Conservation (phyloP, 225 moss, liverwort and hornwort genomes). For the Ulota crispa region DNA sequence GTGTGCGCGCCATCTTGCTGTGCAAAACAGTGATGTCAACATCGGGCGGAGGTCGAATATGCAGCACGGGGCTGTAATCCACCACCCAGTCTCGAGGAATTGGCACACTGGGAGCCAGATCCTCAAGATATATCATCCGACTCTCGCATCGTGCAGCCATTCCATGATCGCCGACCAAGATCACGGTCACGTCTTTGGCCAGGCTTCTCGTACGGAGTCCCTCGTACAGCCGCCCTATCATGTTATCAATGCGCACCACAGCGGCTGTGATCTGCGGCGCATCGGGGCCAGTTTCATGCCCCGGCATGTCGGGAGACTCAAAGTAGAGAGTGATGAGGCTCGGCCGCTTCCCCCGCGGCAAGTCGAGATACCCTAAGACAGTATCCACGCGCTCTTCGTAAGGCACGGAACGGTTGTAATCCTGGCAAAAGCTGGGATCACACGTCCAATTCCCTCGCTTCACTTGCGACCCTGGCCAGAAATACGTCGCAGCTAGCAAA, state of each 20-base stretch:
- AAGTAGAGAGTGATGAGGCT: conserved; percentile 86
- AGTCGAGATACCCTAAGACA: conserved; percentile 73
- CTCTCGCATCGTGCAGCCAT: conserved; percentile 70
- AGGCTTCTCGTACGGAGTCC: conserved; percentile 59
- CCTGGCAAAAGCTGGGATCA: conserved; percentile 57
- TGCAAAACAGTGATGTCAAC: conserved; percentile 61
- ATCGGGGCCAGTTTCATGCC: conserved; percentile 77
- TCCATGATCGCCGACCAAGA: conserved; percentile 90
- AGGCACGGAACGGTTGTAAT: conserved; percentile 71
- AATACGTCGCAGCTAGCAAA: conserved; percentile 84
- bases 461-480: conserved; percentile 98
- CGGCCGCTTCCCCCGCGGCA: conserved; percentile 53
- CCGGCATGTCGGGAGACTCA: conserved; percentile 78
- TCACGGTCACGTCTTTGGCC: conserved; percentile 75
- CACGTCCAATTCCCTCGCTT: conserved; percentile 82
- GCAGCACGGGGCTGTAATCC: conserved; percentile 64
- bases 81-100: conserved; percentile 68
- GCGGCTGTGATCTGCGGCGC: conserved; percentile 73
- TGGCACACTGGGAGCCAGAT: conserved; percentile 53
- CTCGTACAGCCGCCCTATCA: conserved; percentile 72
- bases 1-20: conserved; percentile 51
- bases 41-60: conserved; percentile 63
- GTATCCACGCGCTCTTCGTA: conserved; percentile 82
- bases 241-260: conserved; percentile 63
- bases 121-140: conserved; percentile 79